These are phyloP conservation scores for Fusarium globosum DNA, from an alignment of 2,329 filamentous ascomycete species.

Conservation along the genomic window DNA sequence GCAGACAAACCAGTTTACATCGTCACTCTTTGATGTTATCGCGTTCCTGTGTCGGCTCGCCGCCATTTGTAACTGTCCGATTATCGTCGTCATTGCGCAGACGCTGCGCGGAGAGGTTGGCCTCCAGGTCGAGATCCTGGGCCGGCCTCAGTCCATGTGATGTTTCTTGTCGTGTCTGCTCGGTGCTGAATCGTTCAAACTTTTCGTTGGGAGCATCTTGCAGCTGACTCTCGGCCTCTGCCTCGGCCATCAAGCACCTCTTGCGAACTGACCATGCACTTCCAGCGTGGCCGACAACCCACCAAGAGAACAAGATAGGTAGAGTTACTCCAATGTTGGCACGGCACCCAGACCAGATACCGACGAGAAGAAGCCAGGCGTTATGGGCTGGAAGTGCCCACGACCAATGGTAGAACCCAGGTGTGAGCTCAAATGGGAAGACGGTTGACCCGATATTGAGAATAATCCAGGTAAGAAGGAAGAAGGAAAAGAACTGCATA, in stretches of 20 bases:
- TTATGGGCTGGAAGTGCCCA: constrained; percentile 26
- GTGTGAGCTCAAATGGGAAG: constrained; percentile 24
- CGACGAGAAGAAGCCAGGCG: constrained; percentile 15
- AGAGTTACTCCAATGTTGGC: constrained; percentile 1
- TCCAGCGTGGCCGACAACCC: constrained; percentile 11
- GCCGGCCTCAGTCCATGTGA: background rate
- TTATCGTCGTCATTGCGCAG: background rate
- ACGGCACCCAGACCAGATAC: constrained; percentile 24
- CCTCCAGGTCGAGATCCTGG: background rate
- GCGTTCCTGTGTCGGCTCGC: background rate
- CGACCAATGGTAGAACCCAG: constrained; percentile 26
- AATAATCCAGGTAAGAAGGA: constrained; percentile 53
- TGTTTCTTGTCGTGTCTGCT: background rate
- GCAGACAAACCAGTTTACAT: too few species aligned
- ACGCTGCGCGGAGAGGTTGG: background rate
- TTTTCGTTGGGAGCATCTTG: background rate
- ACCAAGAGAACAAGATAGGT: constrained; percentile 26
- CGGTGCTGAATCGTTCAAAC: background rate
- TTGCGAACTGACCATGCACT: constrained; percentile 28
- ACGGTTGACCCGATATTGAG: constrained; percentile 12
- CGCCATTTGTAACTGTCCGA: background rate
- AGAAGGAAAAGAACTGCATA: constrained; percentile 52
- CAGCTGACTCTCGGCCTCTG: background rate
- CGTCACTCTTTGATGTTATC: background rate
- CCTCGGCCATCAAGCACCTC: constrained; percentile 20